These are phyloP conservation scores for Hymenochaete sp. DNA, from an alignment of 1,284 basidiomycete species.

Conservation along the genomic window DNA sequence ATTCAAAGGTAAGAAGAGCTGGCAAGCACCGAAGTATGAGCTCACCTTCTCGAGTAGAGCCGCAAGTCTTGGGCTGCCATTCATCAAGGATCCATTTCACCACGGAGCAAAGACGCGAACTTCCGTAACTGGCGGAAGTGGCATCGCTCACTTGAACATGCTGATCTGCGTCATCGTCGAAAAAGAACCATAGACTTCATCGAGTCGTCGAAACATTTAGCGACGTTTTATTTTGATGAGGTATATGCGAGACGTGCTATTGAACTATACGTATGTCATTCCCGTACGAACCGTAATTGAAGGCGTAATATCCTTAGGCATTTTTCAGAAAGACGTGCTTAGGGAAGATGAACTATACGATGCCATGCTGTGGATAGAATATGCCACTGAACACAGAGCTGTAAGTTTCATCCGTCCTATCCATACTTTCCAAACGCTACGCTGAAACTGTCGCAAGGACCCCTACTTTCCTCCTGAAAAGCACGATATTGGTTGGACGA, in stretches of 20 bases:
- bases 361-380: conserved; percentile 14
- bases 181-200: conserved; percentile 30
- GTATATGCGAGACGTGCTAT: conserved; percentile 24
- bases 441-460: conserved; percentile 24
- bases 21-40: neutral
- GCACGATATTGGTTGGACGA: conserved; percentile 32
- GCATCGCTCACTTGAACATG: conserved; percentile 30
- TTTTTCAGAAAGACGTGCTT: conserved; percentile 8
- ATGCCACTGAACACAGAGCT: conserved; percentile 9
- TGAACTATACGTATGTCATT: conserved; percentile 21
- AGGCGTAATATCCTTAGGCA: neutral
- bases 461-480: conserved; percentile 30
- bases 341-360: conserved; percentile 14
- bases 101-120: conserved; percentile 32
- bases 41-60: conserved; percentile 27
- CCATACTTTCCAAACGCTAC: neutral
- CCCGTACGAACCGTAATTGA: neutral
- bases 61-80: conserved; percentile 37
- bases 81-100: conserved; percentile 30
- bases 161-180: conserved; percentile 28
- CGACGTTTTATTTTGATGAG: conserved; percentile 32
- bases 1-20: conserved; percentile 30
- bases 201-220: conserved; percentile 28
- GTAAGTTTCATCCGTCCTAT: neutral
- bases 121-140: conserved; percentile 33